These are phyloP conservation scores for Sonneratia caseolaris DNA, from an alignment of 345 rosid species.

Conservation along the genomic window DNA sequence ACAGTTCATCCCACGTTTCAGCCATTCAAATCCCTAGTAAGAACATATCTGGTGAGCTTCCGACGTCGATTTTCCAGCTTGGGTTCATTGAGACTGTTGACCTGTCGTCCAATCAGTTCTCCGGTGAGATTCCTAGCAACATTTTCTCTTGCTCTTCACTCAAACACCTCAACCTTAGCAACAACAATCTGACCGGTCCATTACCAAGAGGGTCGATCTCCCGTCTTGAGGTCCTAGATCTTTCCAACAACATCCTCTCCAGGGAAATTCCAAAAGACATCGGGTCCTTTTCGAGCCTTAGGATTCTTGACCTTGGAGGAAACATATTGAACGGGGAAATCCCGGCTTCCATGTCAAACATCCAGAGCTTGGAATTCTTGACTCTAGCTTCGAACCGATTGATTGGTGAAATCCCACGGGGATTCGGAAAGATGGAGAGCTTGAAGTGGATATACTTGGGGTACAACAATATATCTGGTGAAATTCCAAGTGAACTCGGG, in stretches of 20 bases:
- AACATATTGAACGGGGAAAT: conserved; percentile 54
- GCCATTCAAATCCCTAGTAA: conserved; percentile 42
- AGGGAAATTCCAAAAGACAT: conserved; percentile 45
- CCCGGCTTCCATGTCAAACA: conserved; percentile 40
- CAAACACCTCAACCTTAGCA: conserved; percentile 62
- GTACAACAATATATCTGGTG: conserved; percentile 75
- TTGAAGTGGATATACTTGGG: conserved; percentile 84
- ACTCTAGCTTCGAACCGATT: conserved; percentile 78
- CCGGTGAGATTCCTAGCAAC: conserved; percentile 40
- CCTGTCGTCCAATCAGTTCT: conserved; percentile 57
- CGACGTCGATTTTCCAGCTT: conserved; percentile 37
- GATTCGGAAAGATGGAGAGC: conserved; percentile 38
- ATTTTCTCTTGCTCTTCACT: conserved; percentile 46
- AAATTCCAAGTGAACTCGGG: conserved; percentile 59
- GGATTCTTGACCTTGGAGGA: conserved; percentile 75
- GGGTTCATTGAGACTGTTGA: conserved; percentile 44
- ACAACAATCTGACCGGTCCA: conserved; percentile 69
- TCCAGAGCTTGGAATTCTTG: conserved; percentile 42
- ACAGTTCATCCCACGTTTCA: conserved; percentile 33
- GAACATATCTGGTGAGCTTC: conserved; percentile 53
- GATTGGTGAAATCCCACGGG: conserved; percentile 44
- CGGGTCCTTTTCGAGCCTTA: conserved; percentile 42
- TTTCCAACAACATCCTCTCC: conserved; percentile 70
- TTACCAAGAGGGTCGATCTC: conserved; percentile 32
- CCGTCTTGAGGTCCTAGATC: conserved; percentile 51